Conservation (phyloP, 441 rosid species). For the Syzygium malaccense region DNA sequence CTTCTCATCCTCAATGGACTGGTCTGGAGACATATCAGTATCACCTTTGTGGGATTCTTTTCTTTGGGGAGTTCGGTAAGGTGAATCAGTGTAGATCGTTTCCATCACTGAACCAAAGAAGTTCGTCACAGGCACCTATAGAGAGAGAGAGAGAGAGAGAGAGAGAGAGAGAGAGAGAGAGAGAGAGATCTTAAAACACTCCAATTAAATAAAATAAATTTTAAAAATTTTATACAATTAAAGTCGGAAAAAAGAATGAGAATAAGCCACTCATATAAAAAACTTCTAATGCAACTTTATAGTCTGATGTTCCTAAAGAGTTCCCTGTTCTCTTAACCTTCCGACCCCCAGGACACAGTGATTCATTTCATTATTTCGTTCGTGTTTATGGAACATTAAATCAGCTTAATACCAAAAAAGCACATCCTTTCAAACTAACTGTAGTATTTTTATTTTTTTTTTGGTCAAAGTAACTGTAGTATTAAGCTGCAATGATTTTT, state of each 20-base stretch:
- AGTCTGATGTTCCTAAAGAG: not conserved
- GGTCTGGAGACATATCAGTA: slow-evolving; percentile 17
- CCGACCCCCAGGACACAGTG: not conserved
- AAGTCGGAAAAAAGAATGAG: not conserved
- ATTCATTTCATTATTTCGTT: not conserved
- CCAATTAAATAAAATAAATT: not conserved
- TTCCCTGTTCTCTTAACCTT: not conserved
- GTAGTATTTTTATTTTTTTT: not conserved
- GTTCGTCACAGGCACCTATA: slow-evolving; percentile 88
- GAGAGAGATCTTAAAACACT: not conserved
- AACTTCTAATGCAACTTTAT: not conserved
- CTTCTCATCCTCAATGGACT: slow-evolving; percentile 14
- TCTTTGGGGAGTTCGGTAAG: slow-evolving; percentile 41
- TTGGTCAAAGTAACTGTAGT: not conserved
- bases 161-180: not conserved
- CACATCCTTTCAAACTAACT: not conserved
- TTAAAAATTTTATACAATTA: not conserved
- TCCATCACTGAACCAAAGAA: slow-evolving; percentile 98
- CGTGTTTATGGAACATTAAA: not conserved
- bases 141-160: not conserved
- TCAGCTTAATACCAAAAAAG: not conserved
- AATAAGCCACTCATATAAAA: not conserved
- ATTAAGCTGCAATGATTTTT: not conserved
- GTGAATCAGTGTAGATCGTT: slow-evolving; percentile 71
- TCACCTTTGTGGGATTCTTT: slow-evolving; percentile 20